phyloP scores from a whole-genome alignment of 1,139 yeast genomes.

The Yamadazyma conglobata region DNA sequence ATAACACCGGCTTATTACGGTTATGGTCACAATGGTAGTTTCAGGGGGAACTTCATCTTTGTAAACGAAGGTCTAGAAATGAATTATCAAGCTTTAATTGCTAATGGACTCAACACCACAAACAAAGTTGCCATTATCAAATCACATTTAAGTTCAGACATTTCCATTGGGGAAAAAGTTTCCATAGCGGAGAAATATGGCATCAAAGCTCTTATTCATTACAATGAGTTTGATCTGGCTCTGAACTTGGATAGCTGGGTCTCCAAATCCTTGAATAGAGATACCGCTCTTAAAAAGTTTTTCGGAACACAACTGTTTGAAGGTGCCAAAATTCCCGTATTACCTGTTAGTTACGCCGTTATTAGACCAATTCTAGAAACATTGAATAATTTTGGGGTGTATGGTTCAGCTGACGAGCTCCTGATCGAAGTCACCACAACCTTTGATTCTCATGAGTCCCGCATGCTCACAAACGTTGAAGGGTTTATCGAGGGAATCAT shows the following conservation, averaged over 20 bases:
- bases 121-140: constrained; percentile 33
- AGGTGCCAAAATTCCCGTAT: constrained; percentile 24
- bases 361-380: constrained; percentile 33
- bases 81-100: constrained; percentile 25
- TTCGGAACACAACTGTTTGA: constrained; percentile 8
- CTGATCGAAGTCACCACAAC: constrained; percentile 19
- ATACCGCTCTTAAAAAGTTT: constrained; percentile 16
- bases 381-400: constrained; percentile 19
- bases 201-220: constrained; percentile 29
- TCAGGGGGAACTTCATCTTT: constrained; percentile 25
- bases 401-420: constrained; percentile 23
- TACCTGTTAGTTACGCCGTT: constrained; percentile 35
- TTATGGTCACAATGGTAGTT: constrained; percentile 28
- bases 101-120: constrained; percentile 18
- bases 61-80: constrained; percentile 29
- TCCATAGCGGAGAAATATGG: constrained; percentile 27
- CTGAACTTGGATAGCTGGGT: constrained; percentile 4
- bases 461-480: constrained; percentile 31
- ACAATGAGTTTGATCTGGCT: constrained; percentile 14
- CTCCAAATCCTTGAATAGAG: constrained; percentile 21
- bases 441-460: constrained; percentile 14
- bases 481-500: constrained; percentile 38
- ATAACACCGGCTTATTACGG: constrained; percentile 38
- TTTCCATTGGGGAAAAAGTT: constrained; percentile 25
- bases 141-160: constrained; percentile 12